Conservation (phyloP, 441 rosid genomes). For the Biscutella auriculata region DNA sequence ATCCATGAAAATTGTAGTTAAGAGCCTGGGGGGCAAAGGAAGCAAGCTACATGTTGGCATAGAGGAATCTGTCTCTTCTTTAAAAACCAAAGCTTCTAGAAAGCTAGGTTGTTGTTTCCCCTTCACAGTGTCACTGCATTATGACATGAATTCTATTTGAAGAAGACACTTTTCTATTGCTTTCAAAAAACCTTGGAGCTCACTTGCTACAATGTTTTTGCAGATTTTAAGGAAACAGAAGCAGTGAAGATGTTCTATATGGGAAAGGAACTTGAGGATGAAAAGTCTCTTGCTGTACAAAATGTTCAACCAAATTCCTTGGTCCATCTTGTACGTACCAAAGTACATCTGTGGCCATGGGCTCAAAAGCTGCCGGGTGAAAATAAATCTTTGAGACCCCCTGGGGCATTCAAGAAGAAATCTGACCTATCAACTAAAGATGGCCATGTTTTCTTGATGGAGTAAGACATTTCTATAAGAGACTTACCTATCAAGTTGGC, state of each 20-base stretch:
- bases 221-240: slow-evolving; percentile 91
- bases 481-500: slow-evolving; percentile 3
- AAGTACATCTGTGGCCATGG: slow-evolving; percentile 68
- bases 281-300: slow-evolving; percentile 63
- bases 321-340: slow-evolving; percentile 89
- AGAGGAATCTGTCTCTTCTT: slow-evolving; percentile 72
- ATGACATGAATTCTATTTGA: neutral
- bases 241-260: slow-evolving; percentile 63
- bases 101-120: slow-evolving; percentile 70
- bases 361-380: slow-evolving; percentile 90
- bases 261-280: slow-evolving; percentile 92
- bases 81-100: slow-evolving; percentile 81
- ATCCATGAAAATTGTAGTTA: slow-evolving; percentile 75
- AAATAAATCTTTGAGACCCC: slow-evolving; percentile 87
- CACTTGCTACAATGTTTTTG: slow-evolving; percentile 13
- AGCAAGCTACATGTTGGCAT: slow-evolving; percentile 81
- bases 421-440: slow-evolving; percentile 94
- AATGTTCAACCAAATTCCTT: slow-evolving; percentile 85
- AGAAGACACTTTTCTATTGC: neutral
- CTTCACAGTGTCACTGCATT: neutral
- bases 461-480: slow-evolving; percentile 43
- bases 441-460: slow-evolving; percentile 92
- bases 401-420: slow-evolving; percentile 99
- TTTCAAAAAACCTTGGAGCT: slow-evolving; percentile 15
- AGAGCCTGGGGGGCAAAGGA: slow-evolving; percentile 98